Percentiles rank a stretch among this genome's conserved stretches.
Evolutionary conservation across 179 eudicot species (phyloP).

Genomic region (Beta macrorhiza): DNA sequence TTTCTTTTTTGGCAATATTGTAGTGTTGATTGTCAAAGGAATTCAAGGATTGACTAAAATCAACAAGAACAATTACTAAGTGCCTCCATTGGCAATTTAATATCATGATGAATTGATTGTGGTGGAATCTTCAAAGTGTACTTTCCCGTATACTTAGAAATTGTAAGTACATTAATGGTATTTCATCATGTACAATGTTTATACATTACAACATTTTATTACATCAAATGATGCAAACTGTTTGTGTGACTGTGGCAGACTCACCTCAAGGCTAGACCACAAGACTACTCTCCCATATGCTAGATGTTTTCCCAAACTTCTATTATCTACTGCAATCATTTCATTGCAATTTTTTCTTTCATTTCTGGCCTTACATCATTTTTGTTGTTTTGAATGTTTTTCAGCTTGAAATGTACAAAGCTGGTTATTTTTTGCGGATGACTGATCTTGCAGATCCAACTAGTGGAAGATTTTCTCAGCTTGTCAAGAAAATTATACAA

Average conservation of each 20-base stretch:
- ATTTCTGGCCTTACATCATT: neutral
- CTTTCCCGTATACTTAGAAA: neutral
- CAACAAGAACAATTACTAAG: neutral
- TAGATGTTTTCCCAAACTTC: neutral
- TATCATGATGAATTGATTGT: neutral
- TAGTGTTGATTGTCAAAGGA: neutral
- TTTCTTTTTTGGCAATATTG: no score
- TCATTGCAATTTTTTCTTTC: neutral
- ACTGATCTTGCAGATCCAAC: conserved; percentile 51
- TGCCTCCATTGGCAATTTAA: neutral
- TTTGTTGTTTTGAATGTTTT: conserved; percentile 11
- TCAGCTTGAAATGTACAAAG: conserved; percentile 74
- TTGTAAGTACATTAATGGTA: neutral
- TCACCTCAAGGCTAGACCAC: neutral
- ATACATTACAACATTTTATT: neutral
- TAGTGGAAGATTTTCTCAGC: conserved; percentile 42
- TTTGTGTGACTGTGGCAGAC: neutral
- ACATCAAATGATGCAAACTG: neutral
- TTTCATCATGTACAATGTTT: neutral
- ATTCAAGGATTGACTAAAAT: neutral
- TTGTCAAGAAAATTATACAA: conserved; percentile 43
- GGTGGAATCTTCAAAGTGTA: neutral
- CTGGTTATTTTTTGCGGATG: conserved; percentile 50
- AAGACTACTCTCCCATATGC: neutral
- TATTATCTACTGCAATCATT: neutral